Percentiles rank a stretch among this genome's conserved stretches.
phyloP scores from a whole-genome alignment of 2,329 filamentous ascomycete genomes.

The Aspergillus sp. region DNA sequence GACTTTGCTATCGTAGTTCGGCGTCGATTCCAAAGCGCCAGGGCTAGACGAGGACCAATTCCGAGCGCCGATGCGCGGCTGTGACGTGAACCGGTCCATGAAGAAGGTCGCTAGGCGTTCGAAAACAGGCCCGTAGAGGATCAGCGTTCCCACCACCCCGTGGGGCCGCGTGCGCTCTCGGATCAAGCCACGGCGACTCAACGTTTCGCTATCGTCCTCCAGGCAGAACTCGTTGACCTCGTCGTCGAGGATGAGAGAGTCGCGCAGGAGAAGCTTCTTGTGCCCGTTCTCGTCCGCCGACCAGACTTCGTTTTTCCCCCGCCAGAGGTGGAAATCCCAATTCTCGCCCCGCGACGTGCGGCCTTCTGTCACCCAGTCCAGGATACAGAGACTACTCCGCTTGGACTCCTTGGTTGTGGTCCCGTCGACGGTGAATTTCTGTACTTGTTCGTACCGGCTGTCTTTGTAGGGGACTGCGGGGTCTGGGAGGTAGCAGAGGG shows the following conservation, averaged over 20 bases:
- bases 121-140: constrained; percentile 73
- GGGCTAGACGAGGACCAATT: constrained; percentile 59
- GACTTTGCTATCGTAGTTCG: constrained; percentile 53
- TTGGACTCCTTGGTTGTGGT: constrained; percentile 36
- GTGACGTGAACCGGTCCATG: constrained; percentile 70
- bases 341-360: constrained; percentile 80
- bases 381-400: constrained; percentile 66
- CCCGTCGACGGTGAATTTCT: constrained; percentile 66
- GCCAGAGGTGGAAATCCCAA: constrained; percentile 80
- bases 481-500: constrained; percentile 73
- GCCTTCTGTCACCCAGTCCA: constrained; percentile 95
- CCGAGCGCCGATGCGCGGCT: constrained; percentile 79
- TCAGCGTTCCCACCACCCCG: constrained; percentile 79
- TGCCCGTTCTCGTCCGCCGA: constrained; percentile 38
- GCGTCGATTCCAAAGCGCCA: constrained; percentile 21
- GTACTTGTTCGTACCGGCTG: constrained; percentile 80
- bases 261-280: constrained; percentile 72
- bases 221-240: constrained; percentile 35
- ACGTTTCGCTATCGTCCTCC: constrained; percentile 30
- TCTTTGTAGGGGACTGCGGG: constrained; percentile 87
- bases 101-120: constrained; percentile 70
- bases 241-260: constrained; percentile 74
- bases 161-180: constrained; percentile 68
- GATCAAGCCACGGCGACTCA: constrained; percentile 27
- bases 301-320: constrained; percentile 79